Conservation (phyloP, 202 grass and related monocot species). For the Zoysia matrella region DNA sequence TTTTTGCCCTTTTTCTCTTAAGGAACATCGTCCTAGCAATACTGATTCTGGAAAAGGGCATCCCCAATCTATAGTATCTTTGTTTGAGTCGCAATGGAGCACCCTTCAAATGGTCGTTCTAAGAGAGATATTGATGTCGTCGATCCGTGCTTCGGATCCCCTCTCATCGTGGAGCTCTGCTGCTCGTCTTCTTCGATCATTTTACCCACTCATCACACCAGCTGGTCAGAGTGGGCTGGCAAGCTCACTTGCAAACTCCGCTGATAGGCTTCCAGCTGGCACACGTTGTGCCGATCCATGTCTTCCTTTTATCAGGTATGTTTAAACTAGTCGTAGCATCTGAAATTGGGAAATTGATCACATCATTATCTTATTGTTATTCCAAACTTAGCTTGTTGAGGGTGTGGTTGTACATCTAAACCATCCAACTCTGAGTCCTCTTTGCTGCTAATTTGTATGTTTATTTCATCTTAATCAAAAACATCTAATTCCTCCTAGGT, state of each 20-base stretch:
- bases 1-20: slow-evolving; percentile 38
- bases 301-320: slow-evolving; percentile 97
- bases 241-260: too few relatives aligned
- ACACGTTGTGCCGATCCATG: slow-evolving; percentile 80
- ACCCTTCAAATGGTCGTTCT: slow-evolving; percentile 95
- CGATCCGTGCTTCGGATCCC: slow-evolving; percentile 76
- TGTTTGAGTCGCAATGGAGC: slow-evolving; percentile 98
- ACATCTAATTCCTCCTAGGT: neutral
- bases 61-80: slow-evolving; percentile 70
- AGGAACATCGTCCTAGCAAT: slow-evolving; percentile 58
- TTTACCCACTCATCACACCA: too few relatives aligned
- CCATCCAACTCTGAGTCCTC: neutral
- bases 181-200: too few relatives aligned
- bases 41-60: slow-evolving; percentile 64
- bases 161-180: too few relatives aligned
- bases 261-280: too few relatives aligned
- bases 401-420: neutral
- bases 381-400: neutral
- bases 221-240: too few relatives aligned
- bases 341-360: neutral
- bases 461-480: neutral
- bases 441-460: neutral
- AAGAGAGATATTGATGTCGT: slow-evolving; percentile 98
- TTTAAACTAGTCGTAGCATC: neutral
- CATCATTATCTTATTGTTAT: slow-evolving; percentile 24